A percentile compares a stretch with the other conserved stretches of the same genome.
phyloP scores from a whole-genome alignment of 1,284 basidiomycete species.

The Sanghuangporus weigelae region DNA sequence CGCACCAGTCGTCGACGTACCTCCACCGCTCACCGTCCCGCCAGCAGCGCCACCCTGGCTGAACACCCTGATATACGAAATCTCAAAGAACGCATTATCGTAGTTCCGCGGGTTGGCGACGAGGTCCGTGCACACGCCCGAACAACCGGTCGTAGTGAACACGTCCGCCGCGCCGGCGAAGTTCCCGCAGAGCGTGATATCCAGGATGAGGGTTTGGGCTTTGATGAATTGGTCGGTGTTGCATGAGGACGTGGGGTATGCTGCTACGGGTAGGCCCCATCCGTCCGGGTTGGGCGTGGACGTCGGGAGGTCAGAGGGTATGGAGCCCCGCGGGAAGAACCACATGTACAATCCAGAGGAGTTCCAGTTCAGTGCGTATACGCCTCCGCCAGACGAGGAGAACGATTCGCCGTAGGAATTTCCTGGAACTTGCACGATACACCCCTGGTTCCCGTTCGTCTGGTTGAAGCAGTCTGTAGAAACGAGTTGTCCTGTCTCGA shows the following conservation, averaged over 20 bases:
- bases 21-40: not conserved
- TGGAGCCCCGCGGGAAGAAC: conserved; percentile 30
- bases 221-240: conserved; percentile 14
- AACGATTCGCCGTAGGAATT: conserved; percentile 33
- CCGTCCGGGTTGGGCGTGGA: conserved; percentile 13
- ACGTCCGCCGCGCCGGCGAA: conserved; percentile 18
- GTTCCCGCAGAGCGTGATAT: conserved; percentile 22
- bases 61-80: conserved; percentile 12
- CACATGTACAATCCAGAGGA: conserved; percentile 38
- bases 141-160: conserved; percentile 15
- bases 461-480: conserved; percentile 27
- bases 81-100: conserved; percentile 18
- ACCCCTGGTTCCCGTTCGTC: conserved; percentile 35
- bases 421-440: conserved; percentile 35
- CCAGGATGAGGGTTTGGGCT: conserved; percentile 18
- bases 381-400: conserved; percentile 37
- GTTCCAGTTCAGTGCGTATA: conserved; percentile 40
- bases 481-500: conserved; percentile 18
- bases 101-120: conserved; percentile 13
- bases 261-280: conserved; percentile 15
- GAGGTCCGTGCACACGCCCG: conserved; percentile 15
- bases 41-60: not conserved
- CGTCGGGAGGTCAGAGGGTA: conserved; percentile 15
- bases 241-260: conserved; percentile 12
- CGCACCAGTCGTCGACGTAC: not conserved